Evolutionary conservation across 495 filamentous ascomycete genomes (phyloP), one percentile per base, ranked within the genome.

Genomic region (Clavariopsis aquatica): DNA sequence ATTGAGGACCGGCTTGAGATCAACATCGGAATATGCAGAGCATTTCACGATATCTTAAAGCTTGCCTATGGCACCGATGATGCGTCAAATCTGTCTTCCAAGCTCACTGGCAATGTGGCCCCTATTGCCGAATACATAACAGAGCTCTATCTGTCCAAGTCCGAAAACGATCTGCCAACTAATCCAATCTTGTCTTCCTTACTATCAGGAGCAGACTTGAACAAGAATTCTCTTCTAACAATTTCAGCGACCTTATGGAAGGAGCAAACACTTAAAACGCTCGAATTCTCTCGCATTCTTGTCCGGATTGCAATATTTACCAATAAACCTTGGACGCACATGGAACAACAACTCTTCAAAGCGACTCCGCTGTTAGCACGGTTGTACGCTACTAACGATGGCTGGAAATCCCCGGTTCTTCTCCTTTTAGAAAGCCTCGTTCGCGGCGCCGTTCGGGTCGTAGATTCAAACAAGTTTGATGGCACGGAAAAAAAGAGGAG

Each of bases 321-420:
- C 52, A 82, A 84, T 22, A 76, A 77, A 52, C 77, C 86, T 17
- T 80, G 80, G 17, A 84, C 84, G 28, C 78, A 85, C 27, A 79
- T 98, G 3, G 89, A 95, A 71, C 81, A 83, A 20, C 88, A 91
- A 61, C 75, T 98, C 10, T 95, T 95, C 77, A 88, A 92, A 69
- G 82, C 83, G 8, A 82, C 87, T 0, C 87, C 89, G 1, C 78
- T 91, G 43, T 73, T 97, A 36, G 87, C 90, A 29, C 87, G 89
- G 47, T 77, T 96, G 20, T 94, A 90, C 73, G 91, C 87, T 23
- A 79, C 85, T n/a, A 80, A 87, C 67, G 84, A 88, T 56, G 72
- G 72, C 1, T 94, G 89, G 72, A 85, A 81, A 70, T 72, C 79
- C 15, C 81, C 88, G 23, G 83, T 89, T 15, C 77, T 92, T 7